Evolutionary conservation across 164 flowering plant genomes (phyloP).

Genomic region (Vitis rupestris): DNA sequence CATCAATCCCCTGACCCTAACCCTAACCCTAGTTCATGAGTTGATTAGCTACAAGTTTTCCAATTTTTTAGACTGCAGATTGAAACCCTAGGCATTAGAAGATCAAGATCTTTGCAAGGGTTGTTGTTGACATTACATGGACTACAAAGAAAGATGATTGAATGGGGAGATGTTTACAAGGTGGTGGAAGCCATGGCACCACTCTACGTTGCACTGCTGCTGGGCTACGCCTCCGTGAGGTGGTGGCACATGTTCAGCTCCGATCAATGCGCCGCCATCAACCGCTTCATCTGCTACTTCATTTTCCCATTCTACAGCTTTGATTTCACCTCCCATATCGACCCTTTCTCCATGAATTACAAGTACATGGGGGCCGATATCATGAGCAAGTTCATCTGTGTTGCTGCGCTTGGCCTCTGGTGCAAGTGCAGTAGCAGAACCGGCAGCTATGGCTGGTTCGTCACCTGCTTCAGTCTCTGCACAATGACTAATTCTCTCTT

Average conservation of each 20-base stretch:
- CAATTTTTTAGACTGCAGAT: no score
- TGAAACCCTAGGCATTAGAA: no score
- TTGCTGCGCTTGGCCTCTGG: constrained; percentile 21
- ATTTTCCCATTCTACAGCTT: constrained; percentile 25
- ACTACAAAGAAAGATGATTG: constrained; percentile 27
- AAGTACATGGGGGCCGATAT: constrained; percentile 27
- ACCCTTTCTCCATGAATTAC: constrained; percentile 25
- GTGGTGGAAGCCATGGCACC: constrained; percentile 54
- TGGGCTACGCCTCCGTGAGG: constrained; percentile 56
- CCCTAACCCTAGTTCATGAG: no score
- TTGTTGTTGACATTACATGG: no score
- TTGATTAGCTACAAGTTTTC: no score
- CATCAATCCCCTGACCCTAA: no score
- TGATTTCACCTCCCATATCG: constrained; percentile 24
- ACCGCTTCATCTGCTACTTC: constrained; percentile 23
- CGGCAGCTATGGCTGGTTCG: constrained; percentile 30
- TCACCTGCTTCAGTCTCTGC: constrained; percentile 27
- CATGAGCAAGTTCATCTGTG: constrained; percentile 20
- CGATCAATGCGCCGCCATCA: constrained; percentile 28
- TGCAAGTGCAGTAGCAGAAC: constrained; percentile 17
- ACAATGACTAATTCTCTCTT: constrained; percentile 28
- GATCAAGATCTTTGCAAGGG: no score
- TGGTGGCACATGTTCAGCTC: constrained; percentile 53
- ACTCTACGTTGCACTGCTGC: constrained; percentile 44
- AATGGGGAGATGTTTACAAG: constrained; percentile 43